Conservation (phyloP, 2,329 filamentous ascomycete species). For the Cladosporium phlei region DNA sequence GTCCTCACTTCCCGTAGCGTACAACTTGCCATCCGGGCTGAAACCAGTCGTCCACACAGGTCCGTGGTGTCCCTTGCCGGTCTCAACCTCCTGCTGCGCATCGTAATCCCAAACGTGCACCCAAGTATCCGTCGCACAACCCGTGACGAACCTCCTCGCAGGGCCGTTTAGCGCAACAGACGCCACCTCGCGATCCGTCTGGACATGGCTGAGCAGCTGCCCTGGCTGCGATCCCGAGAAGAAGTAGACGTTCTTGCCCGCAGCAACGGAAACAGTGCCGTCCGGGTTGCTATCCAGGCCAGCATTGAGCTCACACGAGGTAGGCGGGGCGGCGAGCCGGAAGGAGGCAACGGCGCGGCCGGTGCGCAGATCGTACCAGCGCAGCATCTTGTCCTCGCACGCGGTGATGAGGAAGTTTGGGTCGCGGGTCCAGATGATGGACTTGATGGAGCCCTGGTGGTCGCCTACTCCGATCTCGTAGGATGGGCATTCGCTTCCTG, state of each 20-base stretch:
- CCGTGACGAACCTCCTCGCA: constrained; percentile 79
- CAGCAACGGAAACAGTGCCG: constrained; percentile 79
- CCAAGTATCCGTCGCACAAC: constrained; percentile 90
- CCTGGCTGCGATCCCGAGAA: constrained; percentile 73
- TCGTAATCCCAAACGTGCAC: constrained; percentile 92
- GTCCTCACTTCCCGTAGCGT: constrained; percentile 93
- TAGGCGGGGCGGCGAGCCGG: constrained; percentile 76
- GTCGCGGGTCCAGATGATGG: constrained; percentile 80
- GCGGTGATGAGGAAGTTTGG: constrained; percentile 87
- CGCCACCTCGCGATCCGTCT: constrained; percentile 78
- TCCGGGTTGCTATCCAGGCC: constrained; percentile 56
- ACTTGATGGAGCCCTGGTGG: constrained; percentile 87
- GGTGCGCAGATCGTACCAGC: constrained; percentile 88
- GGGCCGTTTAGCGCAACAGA: constrained; percentile 83
- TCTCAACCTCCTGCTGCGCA: constrained; percentile 75
- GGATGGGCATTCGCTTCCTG: constrained; percentile 46
- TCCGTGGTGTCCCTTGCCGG: constrained; percentile 94
- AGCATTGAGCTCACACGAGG: constrained; percentile 82
- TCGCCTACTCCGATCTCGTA: constrained; percentile 85
- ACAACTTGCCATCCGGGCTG: constrained; percentile 91
- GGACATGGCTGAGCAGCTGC: constrained; percentile 68
- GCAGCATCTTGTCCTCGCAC: constrained; percentile 80
- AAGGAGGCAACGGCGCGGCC: constrained; percentile 71
- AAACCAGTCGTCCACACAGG: constrained; percentile 96
- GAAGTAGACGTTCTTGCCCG: constrained; percentile 92